Base-by-base conservation (phyloP, 331 rosid species). In the Stylosanthes scabra region DNA sequence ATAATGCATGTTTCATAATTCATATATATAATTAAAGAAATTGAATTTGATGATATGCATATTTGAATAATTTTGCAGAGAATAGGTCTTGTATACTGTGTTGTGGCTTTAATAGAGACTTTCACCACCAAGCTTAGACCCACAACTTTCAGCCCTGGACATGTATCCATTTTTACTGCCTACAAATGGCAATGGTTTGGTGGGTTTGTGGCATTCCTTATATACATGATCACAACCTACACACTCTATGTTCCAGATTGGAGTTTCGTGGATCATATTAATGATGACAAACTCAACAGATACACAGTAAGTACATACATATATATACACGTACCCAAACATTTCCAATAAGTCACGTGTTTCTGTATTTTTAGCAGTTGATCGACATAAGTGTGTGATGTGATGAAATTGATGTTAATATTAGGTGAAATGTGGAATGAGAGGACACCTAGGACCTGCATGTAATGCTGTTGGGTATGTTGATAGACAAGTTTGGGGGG, bases 161-260 rank as follows among this genome's bases (percentile, higher is more conserved):
- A 63, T 61, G 1, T 86, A 68, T 80, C 97, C 63, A 84, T 93
- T 74, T 91, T 93, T 74, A 81, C 91, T 39, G 90, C 94, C 12
- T 89, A 89, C 62, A 79, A 25, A 75, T 93, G 98, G 97, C 97
- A 91, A 81, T 91, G 98, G 98, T 39, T 91, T 50, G 98, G 96
- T 31, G 98, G 97, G 9, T 89, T 91, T 6, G 66, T 87, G 46
- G 83, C 98, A 2, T 85, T 91, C 66, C 51, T 88, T 11, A 64
- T 89, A 57, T 91, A 87, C 86, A 86, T 88, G 84, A 74, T 91
- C 74, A 91, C 97, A 65, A 86, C 98, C 12, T 93, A 71, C 57
- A 25, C 88, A 10, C 86, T 91, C 25, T 89, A 86, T 13, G 88
- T 93, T 84, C 97, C 98, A 11, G 94, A 91, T 67, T 93, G 98